Evolutionary conservation across 306 rosid species (phyloP), one percentile per base, ranked within the genome.

Genomic region (Corylus americana): DNA sequence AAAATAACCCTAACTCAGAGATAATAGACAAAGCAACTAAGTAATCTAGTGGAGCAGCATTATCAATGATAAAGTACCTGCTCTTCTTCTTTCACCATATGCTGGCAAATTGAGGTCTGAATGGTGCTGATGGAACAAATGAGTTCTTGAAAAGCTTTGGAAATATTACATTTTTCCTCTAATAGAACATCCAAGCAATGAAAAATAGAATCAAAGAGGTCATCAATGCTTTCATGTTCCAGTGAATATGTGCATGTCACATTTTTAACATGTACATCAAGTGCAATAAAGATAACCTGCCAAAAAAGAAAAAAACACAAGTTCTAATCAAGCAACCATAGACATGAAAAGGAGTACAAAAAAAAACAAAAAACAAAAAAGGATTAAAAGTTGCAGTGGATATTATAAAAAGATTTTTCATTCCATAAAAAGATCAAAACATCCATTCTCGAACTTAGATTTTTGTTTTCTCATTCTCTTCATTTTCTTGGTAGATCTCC

Each of bases 41-140:
- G 79, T 53, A 84, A 58, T 1, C 57, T 62, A 83, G 70, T 0
- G 72, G 29, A 67, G 50, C 80, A 48, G 55, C 25, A 59, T 78
- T 12, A 10, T 37, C 49, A 31, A 75, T 16, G 61, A 71, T 74
- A 39, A 78, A 67, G 72, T 29, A 88, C 98, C 94, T 95, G 98
- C 75, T 92, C 79, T 93, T 95, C 98, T 89, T 92, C 98, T 85
- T 95, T 95, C 63, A 85, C 80, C 98, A 95, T 92, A 82, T 92
- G 96, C 69, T 88, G 93, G 86, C 74, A 87, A 67, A 81, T 77
- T 70, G 86, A 88, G 63, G 86, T 72, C 78, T 91, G 89, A 57
- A 91, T 83, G 70, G 91, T 88, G 75, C 92, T 92, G 55, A 92
- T 85, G 76, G 92, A 85, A 79, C 75, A 78, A 59, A 92, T 83